Base-by-base conservation (phyloP, 495 filamentous ascomycete genomes). In the Cairneyella variabilis region DNA sequence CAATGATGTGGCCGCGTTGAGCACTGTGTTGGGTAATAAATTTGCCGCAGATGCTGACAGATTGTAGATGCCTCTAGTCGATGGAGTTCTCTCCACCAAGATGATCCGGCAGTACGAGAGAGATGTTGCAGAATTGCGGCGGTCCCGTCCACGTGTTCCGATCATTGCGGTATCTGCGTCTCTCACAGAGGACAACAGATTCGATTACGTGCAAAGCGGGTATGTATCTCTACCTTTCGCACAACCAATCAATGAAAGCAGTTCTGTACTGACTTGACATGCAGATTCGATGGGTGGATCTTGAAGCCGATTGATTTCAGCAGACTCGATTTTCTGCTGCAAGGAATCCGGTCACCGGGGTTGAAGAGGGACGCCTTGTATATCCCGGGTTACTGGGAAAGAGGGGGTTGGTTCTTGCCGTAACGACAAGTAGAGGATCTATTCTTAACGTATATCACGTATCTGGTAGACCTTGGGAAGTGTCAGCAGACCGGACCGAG, bases 161-260 rank as follows among this genome's bases (percentile, higher is more conserved):
- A 87, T 97, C 44, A 88, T 97, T 62, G 90, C 90, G 4, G 91
- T 97, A 3, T 96, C 91, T 1, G 90, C 91, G 2, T 91, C 89
- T 3, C 71, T 96, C 0, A 56, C 88, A 4, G 91, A 96, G 64
- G 77, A 73, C 30, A 77, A 89, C 2, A 77, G 73, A 21, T 68
- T 82, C 20, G 80, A 66, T 7, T 97, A 96, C 63, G 79, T 89
- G 23, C 75, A 85, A 8, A 76, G 79, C 3, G 91, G 91, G 2
- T 96, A 54, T 32, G 28, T 32, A 27, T 14, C n/a, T n/a, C n/a
- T 14, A 5, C 16, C n/a, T 43, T 43, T 21, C 40, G 11, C 36
- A 9, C 20, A 17, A 17, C 20, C 20, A 5, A 38, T 95, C 59
- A 90, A 96, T 56, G 91, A 17, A 38, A 20, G 50, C 4, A 28